Conservation (phyloP, 2,329 filamentous ascomycete genomes). For the Pyricularia grisea region DNA sequence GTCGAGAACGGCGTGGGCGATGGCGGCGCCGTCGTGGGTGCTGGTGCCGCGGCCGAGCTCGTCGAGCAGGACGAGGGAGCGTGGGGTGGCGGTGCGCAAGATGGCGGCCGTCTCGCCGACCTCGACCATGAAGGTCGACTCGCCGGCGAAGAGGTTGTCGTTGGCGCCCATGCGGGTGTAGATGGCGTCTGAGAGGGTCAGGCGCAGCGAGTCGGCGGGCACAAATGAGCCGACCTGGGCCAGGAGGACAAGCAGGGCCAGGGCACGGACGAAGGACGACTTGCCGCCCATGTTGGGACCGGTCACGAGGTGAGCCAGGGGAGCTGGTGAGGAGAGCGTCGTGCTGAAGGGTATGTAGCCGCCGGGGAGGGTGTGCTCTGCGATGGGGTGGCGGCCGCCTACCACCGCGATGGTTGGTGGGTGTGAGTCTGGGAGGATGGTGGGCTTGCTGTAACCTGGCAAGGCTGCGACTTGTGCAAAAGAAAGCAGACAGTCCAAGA, state of each 20-base stretch:
- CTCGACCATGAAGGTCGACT: slow-evolving; percentile 97
- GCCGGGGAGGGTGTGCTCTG: slow-evolving; percentile 78
- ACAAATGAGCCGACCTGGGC: slow-evolving; percentile 93
- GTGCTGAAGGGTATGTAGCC: slow-evolving; percentile 89
- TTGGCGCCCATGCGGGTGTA: slow-evolving; percentile 93
- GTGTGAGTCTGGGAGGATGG: slow-evolving; percentile 49
- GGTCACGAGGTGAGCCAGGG: slow-evolving; percentile 77
- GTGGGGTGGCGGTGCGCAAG: slow-evolving; percentile 75
- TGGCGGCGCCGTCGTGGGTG: slow-evolving; percentile 93
- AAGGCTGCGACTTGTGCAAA: slow-evolving; percentile 75
- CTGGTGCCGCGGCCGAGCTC: slow-evolving; percentile 89
- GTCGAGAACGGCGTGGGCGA: slow-evolving; percentile 83
- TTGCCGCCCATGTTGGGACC: slow-evolving; percentile 99
- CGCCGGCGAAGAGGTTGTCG: slow-evolving; percentile 91
- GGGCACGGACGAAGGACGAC: slow-evolving; percentile 89
- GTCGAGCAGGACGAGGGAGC: slow-evolving; percentile 83
- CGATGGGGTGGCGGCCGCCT: slow-evolving; percentile 85
- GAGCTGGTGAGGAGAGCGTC: slow-evolving; percentile 53
- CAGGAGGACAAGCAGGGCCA: slow-evolving; percentile 87
- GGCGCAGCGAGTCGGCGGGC: slow-evolving; percentile 61
- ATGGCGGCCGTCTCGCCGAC: slow-evolving; percentile 88
- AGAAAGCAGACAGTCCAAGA: slow-evolving; percentile 82
- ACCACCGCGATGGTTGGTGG: slow-evolving; percentile 60
- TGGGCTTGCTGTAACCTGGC: slow-evolving; percentile 80
- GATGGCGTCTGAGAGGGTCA: slow-evolving; percentile 84